Evolutionary conservation across 805 yeast species (phyloP), one percentile per base, ranked within the genome.

Genomic region (Maudiozyma pseudohumilis): DNA sequence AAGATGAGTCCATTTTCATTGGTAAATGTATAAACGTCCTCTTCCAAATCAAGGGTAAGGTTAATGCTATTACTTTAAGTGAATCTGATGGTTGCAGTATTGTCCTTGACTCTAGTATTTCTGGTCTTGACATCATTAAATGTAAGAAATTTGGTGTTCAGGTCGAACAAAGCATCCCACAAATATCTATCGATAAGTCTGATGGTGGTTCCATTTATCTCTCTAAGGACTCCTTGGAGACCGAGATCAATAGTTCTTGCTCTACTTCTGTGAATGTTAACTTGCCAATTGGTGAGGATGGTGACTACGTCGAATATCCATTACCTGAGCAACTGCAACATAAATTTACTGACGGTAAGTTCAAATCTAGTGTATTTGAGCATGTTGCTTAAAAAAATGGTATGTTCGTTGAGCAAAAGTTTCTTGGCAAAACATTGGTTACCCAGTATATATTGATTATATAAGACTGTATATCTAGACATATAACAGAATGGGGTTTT

Each of bases 291-390:
- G 74, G 67, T 12, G 85, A 76, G 27, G 74, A 69, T 32, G 81
- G 66, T 32, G 95, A 89, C 57, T 78, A 72, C 61, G 73, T 68
- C 38, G 99, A 92, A 61, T 64, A 76, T 38, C 78, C 95, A 7
- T 74, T 83, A 29, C 96, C 97, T 7, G 99, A 92, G 63, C 98
- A 92, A 65, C 72, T 92, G 61, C 74, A 75, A 54, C 95, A 86
- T 61, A 67, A 73, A 13, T 66, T 84, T 44, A 66, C 62, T 38
- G 59, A 63, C 32, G 92, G 89, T 21, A 72, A 73, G 52, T 60
- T 88, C 43, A 66, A 69, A 24, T 75, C 84, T 47, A 69, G 72
- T 32, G 80, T 87, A 46, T 94, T 85, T 34, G 92, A 82, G 58
- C 94, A 84, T 60, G 77, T 80, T 21, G 92, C 88, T 44, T 84